phyloP scores from a whole-genome alignment of 1,284 basidiomycete genomes.

The Cutaneotrichosporon sp. region DNA sequence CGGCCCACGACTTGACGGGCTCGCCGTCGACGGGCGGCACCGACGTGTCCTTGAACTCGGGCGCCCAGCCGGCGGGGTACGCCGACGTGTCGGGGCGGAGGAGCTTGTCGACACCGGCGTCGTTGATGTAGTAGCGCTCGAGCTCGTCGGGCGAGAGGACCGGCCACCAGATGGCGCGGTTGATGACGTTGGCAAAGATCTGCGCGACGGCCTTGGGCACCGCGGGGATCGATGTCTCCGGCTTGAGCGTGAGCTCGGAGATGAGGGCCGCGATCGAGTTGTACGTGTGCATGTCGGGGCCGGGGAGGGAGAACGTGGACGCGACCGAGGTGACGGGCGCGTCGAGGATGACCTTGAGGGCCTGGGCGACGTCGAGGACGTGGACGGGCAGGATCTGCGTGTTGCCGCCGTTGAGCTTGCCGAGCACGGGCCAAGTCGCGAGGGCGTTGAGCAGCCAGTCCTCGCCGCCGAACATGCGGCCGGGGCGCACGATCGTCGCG shows the following conservation, averaged over 20 bases:
- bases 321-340: conserved; percentile 64
- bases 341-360: conserved; percentile 75
- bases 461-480: conserved; percentile 86
- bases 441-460: conserved; percentile 94
- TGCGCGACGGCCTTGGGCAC: conserved; percentile 76
- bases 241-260: conserved; percentile 73
- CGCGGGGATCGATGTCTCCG: conserved; percentile 67
- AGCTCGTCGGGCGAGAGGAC: conserved; percentile 90
- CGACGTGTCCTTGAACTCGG: conserved; percentile 57
- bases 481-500: conserved; percentile 88
- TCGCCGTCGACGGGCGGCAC: conserved; percentile 52
- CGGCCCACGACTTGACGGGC: conserved; percentile 56
- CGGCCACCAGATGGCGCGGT: conserved; percentile 86
- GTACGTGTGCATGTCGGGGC: conserved; percentile 82
- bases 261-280: conserved; percentile 83
- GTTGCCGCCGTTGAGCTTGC: conserved; percentile 85
- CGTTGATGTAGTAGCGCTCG: conserved; percentile 81
- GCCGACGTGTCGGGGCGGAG: conserved; percentile 55
- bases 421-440: conserved; percentile 88
- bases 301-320: conserved; percentile 76
- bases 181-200: conserved; percentile 66
- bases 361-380: conserved; percentile 93
- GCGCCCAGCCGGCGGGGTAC: conserved; percentile 50
- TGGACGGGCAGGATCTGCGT: conserved; percentile 90
- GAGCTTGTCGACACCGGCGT: conserved; percentile 63